Evolutionary conservation across 176 grass and related monocot species (phyloP), one percentile per base, ranked within the genome.

Genomic region (Eragrostis curvula): DNA sequence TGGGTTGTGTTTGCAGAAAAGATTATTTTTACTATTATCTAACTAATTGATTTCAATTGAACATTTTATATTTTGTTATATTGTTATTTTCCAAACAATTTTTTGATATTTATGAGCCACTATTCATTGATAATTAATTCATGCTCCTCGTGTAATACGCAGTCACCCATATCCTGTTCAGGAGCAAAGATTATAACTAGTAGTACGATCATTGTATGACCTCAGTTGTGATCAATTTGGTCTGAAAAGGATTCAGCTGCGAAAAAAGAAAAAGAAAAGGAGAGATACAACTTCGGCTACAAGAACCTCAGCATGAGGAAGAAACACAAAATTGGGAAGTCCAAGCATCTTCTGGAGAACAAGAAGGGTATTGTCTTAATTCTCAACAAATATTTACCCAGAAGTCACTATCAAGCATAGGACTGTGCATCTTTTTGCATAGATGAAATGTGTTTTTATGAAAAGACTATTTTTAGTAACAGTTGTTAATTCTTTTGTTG

Each of bases 331-430:
- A 70, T 91, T 29, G 79, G 64, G 61, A 86, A 92, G 67, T 75
- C 91, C 77, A 74, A 81, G 52, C 83, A 89, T 86, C 64, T 90
- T 45, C 46, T 92, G 14, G 86, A 95, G 65, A 98, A 83, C 84
- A 94, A 93, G 79, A 93, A 93, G 62, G 95, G 95, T 89, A 71
- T 16, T 67, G 25, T 91, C 16, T 66, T 20, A 67, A 79, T 36
- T 79, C 43, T 66, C 15, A 17, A 65, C 18, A 60, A 74, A 59
- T 70, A 47, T 81, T 67, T 29, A 50, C 61, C 67, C 47, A 32
- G 12, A 29, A 75, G 32, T 77, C 76, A 49, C 86, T 47, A 59
- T 53, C 13, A 79, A 7, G 43, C 44, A 58, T 80, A 5, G 17
- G 42, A 40, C 32, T 39, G 27, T 41, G 13, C 67, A 71, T 3